Evolutionary conservation across 1,139 yeast species (phyloP).

Genomic region (Debaryomyces sp.): DNA sequence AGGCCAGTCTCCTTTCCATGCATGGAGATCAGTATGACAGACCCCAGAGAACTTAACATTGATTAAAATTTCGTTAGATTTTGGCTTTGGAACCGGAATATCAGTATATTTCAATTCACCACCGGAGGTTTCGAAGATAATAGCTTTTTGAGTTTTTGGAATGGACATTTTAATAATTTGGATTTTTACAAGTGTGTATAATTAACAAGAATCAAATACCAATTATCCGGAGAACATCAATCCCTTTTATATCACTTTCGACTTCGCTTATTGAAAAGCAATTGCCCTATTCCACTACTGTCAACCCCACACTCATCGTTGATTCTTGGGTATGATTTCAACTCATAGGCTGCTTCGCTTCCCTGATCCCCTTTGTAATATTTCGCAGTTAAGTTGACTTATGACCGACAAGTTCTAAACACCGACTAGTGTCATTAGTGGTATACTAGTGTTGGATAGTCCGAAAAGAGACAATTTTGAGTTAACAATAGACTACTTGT

Average conservation of each 20-base stretch:
- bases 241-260: not conserved
- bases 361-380: not conserved
- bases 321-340: not conserved
- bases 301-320: not conserved
- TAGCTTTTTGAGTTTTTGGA: conserved; percentile 43
- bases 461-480: not conserved
- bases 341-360: not conserved
- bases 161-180: conserved; percentile 19
- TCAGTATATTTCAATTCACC: conserved; percentile 59
- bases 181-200: not conserved
- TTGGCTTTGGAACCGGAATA: conserved; percentile 69
- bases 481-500: not conserved
- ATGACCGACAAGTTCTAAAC: not conserved
- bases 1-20: conserved; percentile 85
- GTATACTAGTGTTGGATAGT: not conserved
- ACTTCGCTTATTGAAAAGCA: not conserved
- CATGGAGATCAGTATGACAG: conserved; percentile 79
- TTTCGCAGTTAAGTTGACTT: not conserved
- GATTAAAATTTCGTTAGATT: conserved; percentile 65
- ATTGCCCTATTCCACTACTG: not conserved
- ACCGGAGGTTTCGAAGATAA: conserved; percentile 39
- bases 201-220: not conserved
- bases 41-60: conserved; percentile 77
- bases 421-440: not conserved
- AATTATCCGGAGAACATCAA: not conserved